phyloP scores from a whole-genome alignment of 1,139 yeast genomes.

The Geotrichum australiense region DNA sequence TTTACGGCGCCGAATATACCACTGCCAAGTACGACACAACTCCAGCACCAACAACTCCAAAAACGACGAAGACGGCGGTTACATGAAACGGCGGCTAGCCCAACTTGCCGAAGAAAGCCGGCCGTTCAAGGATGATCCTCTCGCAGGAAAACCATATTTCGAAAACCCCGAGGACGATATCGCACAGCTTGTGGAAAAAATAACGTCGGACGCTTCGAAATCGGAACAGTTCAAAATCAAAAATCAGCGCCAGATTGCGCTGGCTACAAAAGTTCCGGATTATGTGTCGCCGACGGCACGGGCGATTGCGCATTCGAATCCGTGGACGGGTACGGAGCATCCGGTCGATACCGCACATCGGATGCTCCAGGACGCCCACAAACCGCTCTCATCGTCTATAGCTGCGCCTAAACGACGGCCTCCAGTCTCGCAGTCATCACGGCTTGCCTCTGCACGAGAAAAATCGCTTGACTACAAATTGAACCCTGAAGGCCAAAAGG shows the following conservation, averaged over 20 bases:
- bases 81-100: slow-evolving; percentile 35
- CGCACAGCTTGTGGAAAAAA: slow-evolving; percentile 23
- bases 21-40: too few species aligned
- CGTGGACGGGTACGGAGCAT: slow-evolving; percentile 68
- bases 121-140: slow-evolving; percentile 34
- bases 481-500: slow-evolving; percentile 35
- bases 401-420: slow-evolving; percentile 12
- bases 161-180: slow-evolving; percentile 18
- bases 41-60: background rate
- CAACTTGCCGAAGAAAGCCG: slow-evolving; percentile 40
- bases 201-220: slow-evolving; percentile 19
- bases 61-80: slow-evolving; percentile 29
- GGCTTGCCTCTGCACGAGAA: slow-evolving; percentile 57
- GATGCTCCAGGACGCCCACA: slow-evolving; percentile 58
- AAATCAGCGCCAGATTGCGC: slow-evolving; percentile 38
- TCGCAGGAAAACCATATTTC: slow-evolving; percentile 22
- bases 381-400: slow-evolving; percentile 35
- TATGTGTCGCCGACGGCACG: slow-evolving; percentile 46
- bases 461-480: slow-evolving; percentile 57
- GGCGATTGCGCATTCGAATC: slow-evolving; percentile 48
- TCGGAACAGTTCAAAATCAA: slow-evolving; percentile 21
- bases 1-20: too few species aligned
- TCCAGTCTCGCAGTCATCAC: slow-evolving; percentile 29
- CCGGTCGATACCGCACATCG: slow-evolving; percentile 47
- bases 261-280: slow-evolving; percentile 36